These are phyloP conservation scores for Sapria himalayana DNA, from an alignment of 345 rosid species.

Conservation along the genomic window DNA sequence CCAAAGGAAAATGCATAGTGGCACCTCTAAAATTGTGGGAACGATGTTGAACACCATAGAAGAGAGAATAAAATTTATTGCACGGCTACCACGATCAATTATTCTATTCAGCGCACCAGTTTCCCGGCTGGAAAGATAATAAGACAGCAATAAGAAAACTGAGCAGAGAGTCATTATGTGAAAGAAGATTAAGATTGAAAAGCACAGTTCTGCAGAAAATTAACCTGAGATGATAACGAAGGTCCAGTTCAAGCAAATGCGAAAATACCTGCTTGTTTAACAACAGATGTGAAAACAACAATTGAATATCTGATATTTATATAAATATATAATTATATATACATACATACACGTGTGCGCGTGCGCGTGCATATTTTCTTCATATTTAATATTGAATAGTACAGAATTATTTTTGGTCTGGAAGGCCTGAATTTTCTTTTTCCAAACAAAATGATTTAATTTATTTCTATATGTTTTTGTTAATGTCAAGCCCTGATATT, in stretches of 20 bases:
- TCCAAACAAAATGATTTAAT: no score
- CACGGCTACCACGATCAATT: conserved; percentile 99
- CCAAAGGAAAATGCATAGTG: conserved; percentile 6
- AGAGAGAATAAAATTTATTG: conserved; percentile 82
- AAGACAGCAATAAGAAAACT: conserved; percentile 10
- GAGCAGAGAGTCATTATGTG: no score
- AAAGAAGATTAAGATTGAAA: neutral
- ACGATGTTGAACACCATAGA: conserved; percentile 92
- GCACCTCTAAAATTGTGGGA: conserved; percentile 89
- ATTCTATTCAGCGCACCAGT: conserved; percentile 87
- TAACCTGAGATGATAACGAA: conserved; percentile 87
- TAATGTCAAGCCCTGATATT: no score
- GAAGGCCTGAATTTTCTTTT: no score
- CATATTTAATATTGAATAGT: no score
- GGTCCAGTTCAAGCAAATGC: conserved; percentile 86
- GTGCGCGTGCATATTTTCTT: no score
- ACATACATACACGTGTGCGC: no score
- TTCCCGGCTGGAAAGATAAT: conserved; percentile 51
- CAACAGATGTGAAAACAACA: neutral
- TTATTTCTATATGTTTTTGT: no score
- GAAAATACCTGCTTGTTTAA: conserved; percentile 47
- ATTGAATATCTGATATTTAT: neutral
- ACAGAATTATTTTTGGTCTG: no score
- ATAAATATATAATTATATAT: neutral
- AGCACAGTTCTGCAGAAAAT: neutral